A percentile compares a stretch with the other conserved stretches of the same genome.
phyloP scores from a whole-genome alignment of 2,329 filamentous ascomycete genomes.

The Teratosphaeria gauchensis region DNA sequence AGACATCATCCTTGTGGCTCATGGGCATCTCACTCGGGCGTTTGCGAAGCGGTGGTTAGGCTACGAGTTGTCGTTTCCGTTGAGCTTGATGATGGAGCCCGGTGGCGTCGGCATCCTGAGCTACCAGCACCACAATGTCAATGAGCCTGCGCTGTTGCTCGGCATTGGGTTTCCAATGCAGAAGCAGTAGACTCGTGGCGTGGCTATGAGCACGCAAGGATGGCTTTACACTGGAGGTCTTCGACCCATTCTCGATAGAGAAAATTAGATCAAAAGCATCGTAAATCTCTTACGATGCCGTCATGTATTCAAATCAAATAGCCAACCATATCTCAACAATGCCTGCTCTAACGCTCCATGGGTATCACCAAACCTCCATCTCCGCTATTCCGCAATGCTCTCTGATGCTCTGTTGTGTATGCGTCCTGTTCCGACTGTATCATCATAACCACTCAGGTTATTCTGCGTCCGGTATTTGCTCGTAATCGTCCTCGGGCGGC shows the following conservation, averaged over 20 bases:
- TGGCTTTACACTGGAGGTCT: no score
- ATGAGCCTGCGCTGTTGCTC: slow-evolving; percentile 71
- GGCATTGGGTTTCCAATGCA: slow-evolving; percentile 54
- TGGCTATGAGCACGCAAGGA: background rate
- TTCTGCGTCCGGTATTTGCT: slow-evolving; percentile 46
- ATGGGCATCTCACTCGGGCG: slow-evolving; percentile 74
- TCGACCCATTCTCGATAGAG: no score
- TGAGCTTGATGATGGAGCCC: slow-evolving; percentile 67
- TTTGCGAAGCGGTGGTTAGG: slow-evolving; percentile 77
- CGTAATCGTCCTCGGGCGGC: slow-evolving; percentile 76
- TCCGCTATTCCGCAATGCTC: background rate
- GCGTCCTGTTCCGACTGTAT: background rate
- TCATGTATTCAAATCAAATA: background rate
- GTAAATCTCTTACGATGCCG: background rate
- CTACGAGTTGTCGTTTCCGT: slow-evolving; percentile 56
- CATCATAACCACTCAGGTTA: background rate
- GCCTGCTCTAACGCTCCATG: background rate
- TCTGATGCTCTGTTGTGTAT: background rate
- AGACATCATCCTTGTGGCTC: slow-evolving; percentile 70
- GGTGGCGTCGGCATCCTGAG: slow-evolving; percentile 76
- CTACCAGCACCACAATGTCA: slow-evolving; percentile 69
- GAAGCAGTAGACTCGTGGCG: background rate
- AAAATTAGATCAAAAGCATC: background rate
- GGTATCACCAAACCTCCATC: background rate
- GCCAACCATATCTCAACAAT: background rate